phyloP scores from a whole-genome alignment of 179 eudicot species.

The Spinacia oleracea region DNA sequence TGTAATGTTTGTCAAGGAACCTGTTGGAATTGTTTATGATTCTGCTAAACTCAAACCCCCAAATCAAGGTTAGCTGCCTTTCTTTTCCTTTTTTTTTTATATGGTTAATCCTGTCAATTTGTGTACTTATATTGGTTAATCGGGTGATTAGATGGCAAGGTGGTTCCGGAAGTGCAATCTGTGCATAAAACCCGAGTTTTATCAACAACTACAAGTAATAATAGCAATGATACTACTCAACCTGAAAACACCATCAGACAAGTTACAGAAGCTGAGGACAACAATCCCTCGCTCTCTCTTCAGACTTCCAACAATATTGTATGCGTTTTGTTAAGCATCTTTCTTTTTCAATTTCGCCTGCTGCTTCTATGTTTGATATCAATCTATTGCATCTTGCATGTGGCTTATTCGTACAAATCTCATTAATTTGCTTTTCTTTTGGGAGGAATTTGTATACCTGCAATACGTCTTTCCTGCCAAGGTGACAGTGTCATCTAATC shows the following conservation, averaged over 20 bases:
- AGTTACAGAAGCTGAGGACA: slow-evolving; percentile 39
- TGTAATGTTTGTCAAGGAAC: slow-evolving; percentile 46
- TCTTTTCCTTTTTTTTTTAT: not conserved
- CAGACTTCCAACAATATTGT: not conserved
- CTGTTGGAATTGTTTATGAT: slow-evolving; percentile 52
- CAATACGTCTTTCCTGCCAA: not conserved
- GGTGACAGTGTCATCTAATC: slow-evolving; percentile 10
- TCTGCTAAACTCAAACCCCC: slow-evolving; percentile 26
- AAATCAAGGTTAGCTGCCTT: slow-evolving; percentile 17
- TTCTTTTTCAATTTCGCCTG: not conserved
- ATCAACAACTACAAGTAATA: slow-evolving; percentile 21
- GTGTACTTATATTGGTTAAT: not conserved
- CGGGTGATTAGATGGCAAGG: slow-evolving; percentile 20
- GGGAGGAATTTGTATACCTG: not conserved
- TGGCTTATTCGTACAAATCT: not conserved
- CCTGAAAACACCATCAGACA: slow-evolving; percentile 50
- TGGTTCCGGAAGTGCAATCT: slow-evolving; percentile 3
- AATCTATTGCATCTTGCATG: not conserved
- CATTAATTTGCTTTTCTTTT: not conserved
- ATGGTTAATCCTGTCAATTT: not conserved
- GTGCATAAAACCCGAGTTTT: slow-evolving; percentile 35
- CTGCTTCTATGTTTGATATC: not conserved
- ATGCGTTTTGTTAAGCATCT: not conserved
- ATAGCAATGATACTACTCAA: slow-evolving; percentile 13
- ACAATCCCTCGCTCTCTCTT: not conserved